Base-by-base conservation (phyloP, 257 asterid genomes). In the Fraxinus anomala region DNA sequence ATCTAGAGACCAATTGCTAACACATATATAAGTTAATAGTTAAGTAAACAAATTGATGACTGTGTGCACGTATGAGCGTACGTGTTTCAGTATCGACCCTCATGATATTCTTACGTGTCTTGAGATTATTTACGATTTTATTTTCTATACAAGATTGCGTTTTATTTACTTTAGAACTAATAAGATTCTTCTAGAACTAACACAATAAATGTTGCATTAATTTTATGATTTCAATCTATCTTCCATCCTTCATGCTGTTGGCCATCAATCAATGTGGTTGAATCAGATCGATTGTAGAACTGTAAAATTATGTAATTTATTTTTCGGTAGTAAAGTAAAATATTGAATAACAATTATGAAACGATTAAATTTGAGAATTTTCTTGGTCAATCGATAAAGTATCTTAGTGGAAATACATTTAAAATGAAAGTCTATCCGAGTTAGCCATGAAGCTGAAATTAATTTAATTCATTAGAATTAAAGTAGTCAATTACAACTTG, bases 261-360 rank as follows among this genome's bases (percentile, higher is more conserved):
- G 68, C 33, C 31, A 9, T 61, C 68, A 61, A 61, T 7, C 14
- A 63, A 23, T 21, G 90, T 80, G 86, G 86, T 86, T 86, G 84
- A 77, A n/a, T 70, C 73, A 56, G 66, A 68, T 23, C 34, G 33
- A 65, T 73, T 12, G 61, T 13, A 2, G 28, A 69, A 26, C 28
- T 14, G 39, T 26, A n/a, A 37, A 19, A 26, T 51, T 69, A 51
- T 0, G 10, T 12, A 47, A 67, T 13, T 30, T 34, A 23, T 49
- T 49, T 68, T 34, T 17, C 3, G n/a, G 21, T 24, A 37, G 1
- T 24, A 61, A 19, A 23, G 12, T 24, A 61, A 61, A 61, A 61
- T 23, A 13, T 67, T 56, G 37, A 28, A 37, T 70, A 51, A 51
- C 33, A 47, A 2, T 1, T n/a, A 6, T 6, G 5, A 73, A 71